These are phyloP conservation scores for Beauveria varroae DNA, from an alignment of 2,329 filamentous ascomycete genomes.

Conservation along the genomic window DNA sequence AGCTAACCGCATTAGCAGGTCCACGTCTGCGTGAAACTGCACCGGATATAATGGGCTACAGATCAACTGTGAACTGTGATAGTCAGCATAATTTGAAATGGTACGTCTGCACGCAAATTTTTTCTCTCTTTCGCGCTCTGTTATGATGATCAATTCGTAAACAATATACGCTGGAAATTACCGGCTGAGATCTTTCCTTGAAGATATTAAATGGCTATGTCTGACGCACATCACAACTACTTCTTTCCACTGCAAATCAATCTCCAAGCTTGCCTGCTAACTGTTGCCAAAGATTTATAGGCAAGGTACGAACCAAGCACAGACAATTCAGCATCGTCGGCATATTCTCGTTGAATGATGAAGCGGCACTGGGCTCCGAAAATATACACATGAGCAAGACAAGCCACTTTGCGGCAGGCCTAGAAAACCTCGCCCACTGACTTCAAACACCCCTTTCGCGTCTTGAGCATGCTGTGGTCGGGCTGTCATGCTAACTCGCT, in stretches of 20 bases:
- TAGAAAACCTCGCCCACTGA: slow-evolving; percentile 99
- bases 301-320: slow-evolving; percentile 17
- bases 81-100: slow-evolving; percentile 13
- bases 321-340: background rate
- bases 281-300: slow-evolving; percentile 15
- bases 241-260: slow-evolving; percentile 10
- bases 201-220: slow-evolving; percentile 81
- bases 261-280: slow-evolving; percentile 23
- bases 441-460: slow-evolving; percentile 16
- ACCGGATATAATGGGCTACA: background rate
- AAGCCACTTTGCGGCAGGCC: slow-evolving; percentile 93
- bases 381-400: slow-evolving; percentile 61
- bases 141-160: slow-evolving; percentile 59
- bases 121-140: slow-evolving; percentile 11
- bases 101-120: slow-evolving; percentile 21
- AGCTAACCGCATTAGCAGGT: slow-evolving; percentile 6
- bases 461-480: background rate
- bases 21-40: background rate
- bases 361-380: slow-evolving; percentile 98
- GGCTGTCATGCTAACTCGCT: background rate
- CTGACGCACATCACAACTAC: slow-evolving; percentile 47
- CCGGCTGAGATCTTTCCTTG: slow-evolving; percentile 74
- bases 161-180: slow-evolving; percentile 85
- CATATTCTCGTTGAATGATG: slow-evolving; percentile 52
- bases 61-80: background rate